phyloP scores from a whole-genome alignment of 2,329 filamentous ascomycete species.

The Neopestalotiopsis rosae region DNA sequence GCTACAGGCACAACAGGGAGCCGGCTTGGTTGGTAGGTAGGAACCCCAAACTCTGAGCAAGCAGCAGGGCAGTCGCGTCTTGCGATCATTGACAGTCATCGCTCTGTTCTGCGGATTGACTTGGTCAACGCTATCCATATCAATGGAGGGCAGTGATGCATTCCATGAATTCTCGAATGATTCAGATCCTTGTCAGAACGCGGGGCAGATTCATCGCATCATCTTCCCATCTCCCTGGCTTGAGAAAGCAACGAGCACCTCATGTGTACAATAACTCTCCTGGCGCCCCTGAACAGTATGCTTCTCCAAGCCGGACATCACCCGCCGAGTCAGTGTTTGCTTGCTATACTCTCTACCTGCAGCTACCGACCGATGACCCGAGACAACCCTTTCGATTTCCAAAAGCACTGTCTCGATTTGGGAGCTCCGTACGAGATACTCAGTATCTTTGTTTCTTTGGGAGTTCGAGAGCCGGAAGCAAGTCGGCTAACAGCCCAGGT shows the following conservation, averaged over 20 bases:
- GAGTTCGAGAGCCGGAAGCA: not conserved
- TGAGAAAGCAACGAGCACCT: not conserved
- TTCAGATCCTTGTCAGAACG: too few relatives aligned
- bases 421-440: not conserved
- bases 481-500: not conserved
- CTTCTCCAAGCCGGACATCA: not conserved
- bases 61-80: too few relatives aligned
- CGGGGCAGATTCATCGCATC: not conserved
- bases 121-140: too few relatives aligned
- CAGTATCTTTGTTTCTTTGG: not conserved
- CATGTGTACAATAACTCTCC: not conserved
- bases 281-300: not conserved
- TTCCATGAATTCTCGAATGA: too few relatives aligned
- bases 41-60: not conserved
- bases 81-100: too few relatives aligned
- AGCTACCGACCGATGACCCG: not conserved
- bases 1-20: not conserved
- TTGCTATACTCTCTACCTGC: not conserved
- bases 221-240: not conserved
- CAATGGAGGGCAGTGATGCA: too few relatives aligned
- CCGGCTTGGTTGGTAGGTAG: too few relatives aligned
- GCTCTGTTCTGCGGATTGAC: too few relatives aligned
- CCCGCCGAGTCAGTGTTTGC: not conserved
- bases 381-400: not conserved
- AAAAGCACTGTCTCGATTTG: not conserved